Evolutionary conservation across 129 eudicot species (phyloP).

Genomic region (Daucus carota): DH1_v3.0 NC_030382.2:36813501-36814000

Average conservation of each 20-base stretch:
- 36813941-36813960: slow-evolving; percentile 45
- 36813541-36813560: slow-evolving; percentile 66
- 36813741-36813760: slow-evolving; percentile 44
- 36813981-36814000: slow-evolving; percentile 71
- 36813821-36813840: slow-evolving; percentile 67
- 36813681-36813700: slow-evolving; percentile 67
- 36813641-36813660: slow-evolving; percentile 85
- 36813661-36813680: slow-evolving; percentile 80
- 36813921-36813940: slow-evolving; percentile 59
- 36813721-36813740: slow-evolving; percentile 66
- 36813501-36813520: slow-evolving; percentile 67
- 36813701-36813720: slow-evolving; percentile 82
- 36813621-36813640: slow-evolving; percentile 59
- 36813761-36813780: slow-evolving; percentile 23
- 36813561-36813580: slow-evolving; percentile 59
- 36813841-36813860: slow-evolving; percentile 63
- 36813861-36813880: slow-evolving; percentile 60
- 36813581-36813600: slow-evolving; percentile 64
- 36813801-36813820: slow-evolving; percentile 63
- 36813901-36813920: slow-evolving; percentile 32
- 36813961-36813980: slow-evolving; percentile 31
- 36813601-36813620: slow-evolving; percentile 64
- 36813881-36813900: slow-evolving; percentile 68
- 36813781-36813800: slow-evolving; percentile 30
- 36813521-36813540: slow-evolving; percentile 64